Percentiles rank a stretch among this genome's conserved stretches.
Evolutionary conservation across 1,284 basidiomycete species (phyloP).

Genomic region (Ceratobasidium sp.): DNA sequence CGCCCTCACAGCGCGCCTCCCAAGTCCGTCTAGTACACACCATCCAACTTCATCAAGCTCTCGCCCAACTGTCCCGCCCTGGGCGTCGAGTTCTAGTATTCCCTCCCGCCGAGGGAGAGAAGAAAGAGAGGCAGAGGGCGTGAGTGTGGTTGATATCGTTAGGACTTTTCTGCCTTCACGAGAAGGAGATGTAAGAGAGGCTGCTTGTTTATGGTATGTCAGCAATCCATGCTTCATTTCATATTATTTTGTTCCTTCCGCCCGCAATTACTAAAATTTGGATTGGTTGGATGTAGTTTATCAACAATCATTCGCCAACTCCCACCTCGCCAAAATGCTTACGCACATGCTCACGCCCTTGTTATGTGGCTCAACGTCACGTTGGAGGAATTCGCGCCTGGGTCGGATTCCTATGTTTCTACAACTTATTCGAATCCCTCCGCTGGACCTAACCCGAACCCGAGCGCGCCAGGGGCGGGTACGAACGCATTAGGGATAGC

Average conservation of each 20-base stretch:
- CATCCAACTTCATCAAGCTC: too few relatives aligned
- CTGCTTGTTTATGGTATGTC: slow-evolving; percentile 28
- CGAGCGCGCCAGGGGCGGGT: too few relatives aligned
- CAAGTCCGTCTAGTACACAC: too few relatives aligned
- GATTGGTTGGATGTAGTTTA: background rate
- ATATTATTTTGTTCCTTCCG: too few relatives aligned
- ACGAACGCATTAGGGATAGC: too few relatives aligned
- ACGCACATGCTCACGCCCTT: slow-evolving; percentile 14
- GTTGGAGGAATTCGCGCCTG: slow-evolving; percentile 28
- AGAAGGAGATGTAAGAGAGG: slow-evolving; percentile 31
- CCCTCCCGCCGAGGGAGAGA: background rate
- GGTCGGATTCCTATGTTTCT: background rate
- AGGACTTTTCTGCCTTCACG: slow-evolving; percentile 19
- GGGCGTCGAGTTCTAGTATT: too few relatives aligned
- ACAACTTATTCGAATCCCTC: too few relatives aligned
- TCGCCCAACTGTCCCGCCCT: too few relatives aligned
- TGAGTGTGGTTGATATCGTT: slow-evolving; percentile 9
- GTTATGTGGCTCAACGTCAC: slow-evolving; percentile 33
- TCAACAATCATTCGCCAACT: slow-evolving; percentile 17
- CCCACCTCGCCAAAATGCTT: background rate
- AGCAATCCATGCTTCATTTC: background rate
- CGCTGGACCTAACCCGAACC: background rate
- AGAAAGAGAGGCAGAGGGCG: too few relatives aligned
- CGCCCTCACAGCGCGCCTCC: background rate
- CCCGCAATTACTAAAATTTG: background rate